A percentile compares a stretch with the other conserved stretches of the same genome.
phyloP scores from a whole-genome alignment of 2,329 filamentous ascomycete genomes.

The Penicillium sp. region DNA sequence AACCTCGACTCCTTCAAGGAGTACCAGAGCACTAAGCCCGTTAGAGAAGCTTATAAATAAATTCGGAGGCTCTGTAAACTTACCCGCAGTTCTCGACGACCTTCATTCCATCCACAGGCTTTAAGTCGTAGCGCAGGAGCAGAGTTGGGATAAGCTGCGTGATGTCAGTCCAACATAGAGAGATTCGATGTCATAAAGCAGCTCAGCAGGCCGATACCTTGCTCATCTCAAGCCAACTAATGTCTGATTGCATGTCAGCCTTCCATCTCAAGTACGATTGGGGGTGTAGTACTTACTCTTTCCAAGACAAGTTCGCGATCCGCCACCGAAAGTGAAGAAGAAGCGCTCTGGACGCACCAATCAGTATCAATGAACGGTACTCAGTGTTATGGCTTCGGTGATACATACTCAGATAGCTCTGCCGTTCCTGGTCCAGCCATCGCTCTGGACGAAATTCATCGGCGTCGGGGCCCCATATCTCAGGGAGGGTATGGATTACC shows the following conservation, averaged over 20 bases:
- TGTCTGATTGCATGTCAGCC: neutral
- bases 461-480: neutral
- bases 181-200: neutral
- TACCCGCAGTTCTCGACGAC: neutral
- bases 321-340: neutral
- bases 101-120: neutral
- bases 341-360: neutral
- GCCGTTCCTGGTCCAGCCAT: neutral
- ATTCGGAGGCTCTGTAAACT: neutral
- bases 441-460: neutral
- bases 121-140: neutral
- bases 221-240: neutral
- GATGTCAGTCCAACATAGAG: neutral
- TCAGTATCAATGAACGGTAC: neutral
- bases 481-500: neutral
- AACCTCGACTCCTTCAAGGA: neutral
- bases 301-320: neutral
- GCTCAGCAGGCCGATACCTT: neutral
- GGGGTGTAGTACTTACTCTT: neutral
- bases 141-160: neutral
- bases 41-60: neutral
- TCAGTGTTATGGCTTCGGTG: neutral
- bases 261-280: neutral
- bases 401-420: neutral
- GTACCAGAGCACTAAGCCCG: neutral